phyloP scores from a whole-genome alignment of 148 eudicot species.

The Pharnaceum exiguum region DNA sequence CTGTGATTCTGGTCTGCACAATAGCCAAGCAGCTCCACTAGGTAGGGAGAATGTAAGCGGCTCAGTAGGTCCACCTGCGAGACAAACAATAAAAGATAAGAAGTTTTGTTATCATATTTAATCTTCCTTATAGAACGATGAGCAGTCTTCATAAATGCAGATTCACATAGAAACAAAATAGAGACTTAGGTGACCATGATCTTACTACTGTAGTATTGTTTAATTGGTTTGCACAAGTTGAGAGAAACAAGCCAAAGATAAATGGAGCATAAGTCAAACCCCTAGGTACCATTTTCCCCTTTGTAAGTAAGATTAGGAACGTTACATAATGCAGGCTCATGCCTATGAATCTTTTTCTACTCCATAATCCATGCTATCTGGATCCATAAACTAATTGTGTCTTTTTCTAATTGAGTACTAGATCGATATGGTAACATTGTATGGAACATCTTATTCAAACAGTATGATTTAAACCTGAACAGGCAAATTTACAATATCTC shows the following conservation, averaged over 20 bases:
- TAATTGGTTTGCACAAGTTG: constrained; percentile 5
- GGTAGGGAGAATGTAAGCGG: constrained; percentile 61
- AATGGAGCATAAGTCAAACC: constrained; percentile 17
- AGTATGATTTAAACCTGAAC: too few species aligned
- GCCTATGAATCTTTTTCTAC: neutral
- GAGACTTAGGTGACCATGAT: constrained; percentile 5
- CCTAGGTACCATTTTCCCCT: neutral
- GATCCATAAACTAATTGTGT: too few species aligned
- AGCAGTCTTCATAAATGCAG: constrained; percentile 17
- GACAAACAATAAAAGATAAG: constrained; percentile 7
- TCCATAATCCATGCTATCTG: too few species aligned
- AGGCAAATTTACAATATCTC: too few species aligned
- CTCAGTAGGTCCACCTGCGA: constrained; percentile 89
- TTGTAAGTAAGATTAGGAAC: neutral
- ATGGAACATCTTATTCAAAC: too few species aligned
- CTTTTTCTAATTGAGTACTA: too few species aligned
- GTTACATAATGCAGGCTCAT: neutral
- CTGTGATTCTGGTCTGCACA: constrained; percentile 90
- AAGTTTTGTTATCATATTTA: neutral
- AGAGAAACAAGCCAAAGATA: constrained; percentile 13
- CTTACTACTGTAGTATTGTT: neutral
- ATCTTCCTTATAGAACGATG: constrained; percentile 21
- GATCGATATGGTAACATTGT: too few species aligned
- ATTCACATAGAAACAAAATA: constrained; percentile 11
- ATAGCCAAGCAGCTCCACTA: constrained; percentile 78